Conservation (phyloP, 148 eudicot genomes). For the Silene conica region DNA sequence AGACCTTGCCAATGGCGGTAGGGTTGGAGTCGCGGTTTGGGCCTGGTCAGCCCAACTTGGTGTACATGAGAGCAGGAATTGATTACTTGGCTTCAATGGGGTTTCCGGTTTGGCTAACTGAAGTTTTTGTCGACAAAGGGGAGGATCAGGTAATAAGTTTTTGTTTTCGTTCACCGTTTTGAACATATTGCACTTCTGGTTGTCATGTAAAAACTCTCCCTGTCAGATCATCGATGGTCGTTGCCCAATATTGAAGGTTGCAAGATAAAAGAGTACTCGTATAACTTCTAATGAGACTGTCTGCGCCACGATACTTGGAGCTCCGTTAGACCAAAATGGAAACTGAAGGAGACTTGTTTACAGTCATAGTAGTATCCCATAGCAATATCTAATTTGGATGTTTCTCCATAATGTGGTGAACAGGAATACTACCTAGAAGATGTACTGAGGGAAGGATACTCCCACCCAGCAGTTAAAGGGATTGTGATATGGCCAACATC, state of each 20-base stretch:
- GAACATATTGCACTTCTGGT: background rate
- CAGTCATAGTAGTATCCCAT: too few relatives aligned
- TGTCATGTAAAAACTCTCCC: background rate
- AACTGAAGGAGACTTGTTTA: too few relatives aligned
- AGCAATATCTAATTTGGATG: too few relatives aligned
- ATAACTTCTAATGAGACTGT: too few relatives aligned
- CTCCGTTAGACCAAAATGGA: too few relatives aligned
- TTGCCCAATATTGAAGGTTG: too few relatives aligned
- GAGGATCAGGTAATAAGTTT: slow-evolving; percentile 37
- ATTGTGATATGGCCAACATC: slow-evolving; percentile 60
- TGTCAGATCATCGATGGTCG: background rate
- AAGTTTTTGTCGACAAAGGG: slow-evolving; percentile 42
- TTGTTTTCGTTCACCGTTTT: background rate
- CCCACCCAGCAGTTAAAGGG: slow-evolving; percentile 51
- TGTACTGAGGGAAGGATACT: slow-evolving; percentile 45
- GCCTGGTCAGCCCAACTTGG: slow-evolving; percentile 43
- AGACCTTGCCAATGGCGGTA: slow-evolving; percentile 36
- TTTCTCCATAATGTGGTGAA: background rate
- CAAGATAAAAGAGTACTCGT: too few relatives aligned
- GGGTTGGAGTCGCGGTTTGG: slow-evolving; percentile 52
- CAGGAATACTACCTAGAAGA: slow-evolving; percentile 49
- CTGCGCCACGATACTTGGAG: too few relatives aligned
- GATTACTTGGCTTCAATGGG: slow-evolving; percentile 39
- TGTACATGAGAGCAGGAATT: slow-evolving; percentile 57
- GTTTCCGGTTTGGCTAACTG: slow-evolving; percentile 59